Conservation (phyloP, 768 basidiomycete genomes). For the Mycena rosella region DNA sequence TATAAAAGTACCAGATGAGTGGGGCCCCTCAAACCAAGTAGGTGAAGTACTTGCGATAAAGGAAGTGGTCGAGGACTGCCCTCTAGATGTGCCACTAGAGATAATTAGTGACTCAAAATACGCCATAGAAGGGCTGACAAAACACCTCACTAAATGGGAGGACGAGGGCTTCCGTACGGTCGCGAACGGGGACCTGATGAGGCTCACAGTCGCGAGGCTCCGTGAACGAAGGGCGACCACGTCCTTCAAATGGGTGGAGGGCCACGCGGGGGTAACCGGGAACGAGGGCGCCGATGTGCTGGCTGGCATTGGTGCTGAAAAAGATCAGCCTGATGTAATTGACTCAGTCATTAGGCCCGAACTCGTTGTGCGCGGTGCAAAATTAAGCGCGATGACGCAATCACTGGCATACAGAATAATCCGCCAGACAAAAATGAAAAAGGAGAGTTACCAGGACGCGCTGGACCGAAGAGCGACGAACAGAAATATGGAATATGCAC, state of each 20-base stretch:
- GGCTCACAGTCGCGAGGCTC: conserved; percentile 29
- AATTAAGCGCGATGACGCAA: conserved; percentile 5
- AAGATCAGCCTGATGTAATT: background rate
- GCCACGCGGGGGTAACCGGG: conserved; percentile 35
- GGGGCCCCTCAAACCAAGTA: conserved; percentile 40
- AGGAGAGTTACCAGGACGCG: too few relatives aligned
- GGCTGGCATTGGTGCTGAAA: conserved; percentile 34
- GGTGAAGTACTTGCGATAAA: conserved; percentile 39
- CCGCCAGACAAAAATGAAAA: too few relatives aligned
- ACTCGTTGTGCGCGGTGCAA: conserved; percentile 23
- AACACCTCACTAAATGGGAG: conserved; percentile 39
- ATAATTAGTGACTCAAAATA: conserved; percentile 43
- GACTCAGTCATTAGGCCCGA: conserved; percentile 10
- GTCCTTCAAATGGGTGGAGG: conserved; percentile 46
- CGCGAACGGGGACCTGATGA: conserved; percentile 32
- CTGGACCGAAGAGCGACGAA: too few relatives aligned
- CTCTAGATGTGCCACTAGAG: conserved; percentile 19
- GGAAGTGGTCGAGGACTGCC: background rate
- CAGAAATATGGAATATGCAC: too few relatives aligned
- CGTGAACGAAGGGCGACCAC: conserved; percentile 31
- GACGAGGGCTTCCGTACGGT: conserved; percentile 42
- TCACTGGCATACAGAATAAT: too few relatives aligned
- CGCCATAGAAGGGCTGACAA: conserved; percentile 39
- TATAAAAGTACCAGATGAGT: conserved; percentile 22
- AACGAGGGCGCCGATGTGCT: conserved; percentile 42